Conservation (phyloP, 805 yeast species). For the Pichia pseudocactophila region DNA sequence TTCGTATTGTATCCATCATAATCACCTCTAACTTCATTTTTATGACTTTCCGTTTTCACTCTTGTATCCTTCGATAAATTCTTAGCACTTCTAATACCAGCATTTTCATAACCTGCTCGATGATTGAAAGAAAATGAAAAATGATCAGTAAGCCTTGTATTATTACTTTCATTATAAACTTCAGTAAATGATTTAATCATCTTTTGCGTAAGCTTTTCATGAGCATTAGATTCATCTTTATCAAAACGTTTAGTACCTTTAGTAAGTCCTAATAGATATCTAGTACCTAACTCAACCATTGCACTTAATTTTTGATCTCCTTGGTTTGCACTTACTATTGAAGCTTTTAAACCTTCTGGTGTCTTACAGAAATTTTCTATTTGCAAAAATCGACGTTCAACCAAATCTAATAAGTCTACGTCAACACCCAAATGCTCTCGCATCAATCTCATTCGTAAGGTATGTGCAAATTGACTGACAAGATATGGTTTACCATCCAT, state of each 20-base stretch:
- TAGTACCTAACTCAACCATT: slow-evolving; percentile 64
- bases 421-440: slow-evolving; percentile 94
- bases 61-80: slow-evolving; percentile 75
- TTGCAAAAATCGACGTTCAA: slow-evolving; percentile 59
- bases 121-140: slow-evolving; percentile 60
- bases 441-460: slow-evolving; percentile 84
- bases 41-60: slow-evolving; percentile 57
- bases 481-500: slow-evolving; percentile 79
- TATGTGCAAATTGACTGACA: slow-evolving; percentile 85
- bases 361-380: slow-evolving; percentile 40
- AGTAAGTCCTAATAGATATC: slow-evolving; percentile 48
- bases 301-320: slow-evolving; percentile 43
- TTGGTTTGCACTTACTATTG: slow-evolving; percentile 26
- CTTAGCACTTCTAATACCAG: slow-evolving; percentile 78
- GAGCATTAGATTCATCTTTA: slow-evolving; percentile 9
- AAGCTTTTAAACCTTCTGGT: slow-evolving; percentile 33
- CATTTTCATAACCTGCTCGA: slow-evolving; percentile 80
- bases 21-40: slow-evolving; percentile 64
- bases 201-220: slow-evolving; percentile 15
- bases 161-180: slow-evolving; percentile 18
- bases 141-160: slow-evolving; percentile 19
- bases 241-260: slow-evolving; percentile 25
- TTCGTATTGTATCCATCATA: slow-evolving; percentile 48
- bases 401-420: slow-evolving; percentile 73
- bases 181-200: slow-evolving; percentile 17